Base-by-base conservation (phyloP, 2,329 filamentous ascomycete genomes). In the Zymoseptoria passerinii region DNA sequence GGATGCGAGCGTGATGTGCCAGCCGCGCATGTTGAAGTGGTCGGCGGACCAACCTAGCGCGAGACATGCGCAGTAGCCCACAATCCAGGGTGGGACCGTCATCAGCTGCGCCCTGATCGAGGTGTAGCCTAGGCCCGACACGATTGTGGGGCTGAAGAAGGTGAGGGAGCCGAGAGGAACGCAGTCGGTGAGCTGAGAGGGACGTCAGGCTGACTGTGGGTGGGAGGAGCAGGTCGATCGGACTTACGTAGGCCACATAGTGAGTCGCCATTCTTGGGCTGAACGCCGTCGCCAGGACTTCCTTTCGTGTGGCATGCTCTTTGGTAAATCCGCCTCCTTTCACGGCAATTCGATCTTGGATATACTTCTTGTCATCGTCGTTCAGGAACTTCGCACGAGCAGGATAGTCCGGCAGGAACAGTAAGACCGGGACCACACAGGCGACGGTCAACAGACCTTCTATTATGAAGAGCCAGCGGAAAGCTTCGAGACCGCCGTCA, bases 81-180 rank as follows among this genome's bases (percentile, higher is more conserved):
- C 65, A n/a, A 70, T 61, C 69, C 69, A 72, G 1, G 70, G 70
- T 8, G 70, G 70, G 0, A 72, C 70, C 10, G 70, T 72, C 57
- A 72, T 65, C 8, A 72, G 65, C 60, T 81, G 79, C 0, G 78
- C 77, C 23, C 72, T 70, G 27, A 73, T 71, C 4, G 71, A 69
- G 2, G 70, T 74, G 64, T 79, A 82, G 28, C 79, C 79, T 0
- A 82, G 73, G 1, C 76, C 77, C 10, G 74, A 70, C 49, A 81
- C 78, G 9, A 81, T 74, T 0, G 77, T 78, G 0, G 78, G 79
- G 58, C 80, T 80, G 67, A 82, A 82, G 71, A 81, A 82, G 2
- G 76, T 70, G n/a, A 70, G 65, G 1, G 64, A 68, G 27, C 70
- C 70, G 18, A 71, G 65, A 0, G 69, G 70, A 6, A 71, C 65